Conservation (phyloP, 805 yeast genomes). For the Pichia heedii region DNA sequence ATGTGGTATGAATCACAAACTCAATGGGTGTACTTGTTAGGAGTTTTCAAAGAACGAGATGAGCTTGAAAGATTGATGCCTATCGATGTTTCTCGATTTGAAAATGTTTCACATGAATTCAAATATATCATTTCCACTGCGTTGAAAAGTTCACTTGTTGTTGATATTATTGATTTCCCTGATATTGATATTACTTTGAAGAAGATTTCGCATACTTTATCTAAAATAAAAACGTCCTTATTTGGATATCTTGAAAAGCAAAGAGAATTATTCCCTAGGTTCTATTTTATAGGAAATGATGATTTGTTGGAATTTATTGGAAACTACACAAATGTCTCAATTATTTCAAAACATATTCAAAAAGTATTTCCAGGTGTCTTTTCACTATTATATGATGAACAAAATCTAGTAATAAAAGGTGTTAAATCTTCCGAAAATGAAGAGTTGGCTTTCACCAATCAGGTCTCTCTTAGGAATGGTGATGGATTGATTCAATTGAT, state of each 20-base stretch:
- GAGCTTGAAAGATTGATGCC: constrained; percentile 62
- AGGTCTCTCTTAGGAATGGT: constrained; percentile 35
- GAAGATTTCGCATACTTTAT: constrained; percentile 46
- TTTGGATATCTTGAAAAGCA: constrained; percentile 75
- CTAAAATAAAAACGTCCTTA: constrained; percentile 53
- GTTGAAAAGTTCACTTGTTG: constrained; percentile 38
- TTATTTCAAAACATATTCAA: constrained; percentile 49
- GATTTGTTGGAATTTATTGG: constrained; percentile 82
- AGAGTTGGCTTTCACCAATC: constrained; percentile 30
- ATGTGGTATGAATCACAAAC: constrained; percentile 78
- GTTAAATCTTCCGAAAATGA: constrained; percentile 66
- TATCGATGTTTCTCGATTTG: constrained; percentile 58
- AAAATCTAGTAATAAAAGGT: constrained; percentile 25
- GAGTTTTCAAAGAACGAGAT: constrained; percentile 54
- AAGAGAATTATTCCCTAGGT: constrained; percentile 67
- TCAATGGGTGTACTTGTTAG: constrained; percentile 82
- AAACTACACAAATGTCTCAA: constrained; percentile 35
- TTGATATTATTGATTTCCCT: constrained; percentile 46
- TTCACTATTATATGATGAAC: constrained; percentile 27
- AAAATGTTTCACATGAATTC: constrained; percentile 53
- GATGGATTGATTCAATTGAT: constrained; percentile 56
- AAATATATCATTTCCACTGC: constrained; percentile 40
- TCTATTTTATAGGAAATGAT: constrained; percentile 85
- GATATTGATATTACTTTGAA: constrained; percentile 40
- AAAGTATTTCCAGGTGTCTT: constrained; percentile 67